Percentiles rank a stretch among this genome's conserved stretches.
Conservation (phyloP, 2,329 filamentous ascomycete species). For the Colletotrichum euphorbiae region DNA sequence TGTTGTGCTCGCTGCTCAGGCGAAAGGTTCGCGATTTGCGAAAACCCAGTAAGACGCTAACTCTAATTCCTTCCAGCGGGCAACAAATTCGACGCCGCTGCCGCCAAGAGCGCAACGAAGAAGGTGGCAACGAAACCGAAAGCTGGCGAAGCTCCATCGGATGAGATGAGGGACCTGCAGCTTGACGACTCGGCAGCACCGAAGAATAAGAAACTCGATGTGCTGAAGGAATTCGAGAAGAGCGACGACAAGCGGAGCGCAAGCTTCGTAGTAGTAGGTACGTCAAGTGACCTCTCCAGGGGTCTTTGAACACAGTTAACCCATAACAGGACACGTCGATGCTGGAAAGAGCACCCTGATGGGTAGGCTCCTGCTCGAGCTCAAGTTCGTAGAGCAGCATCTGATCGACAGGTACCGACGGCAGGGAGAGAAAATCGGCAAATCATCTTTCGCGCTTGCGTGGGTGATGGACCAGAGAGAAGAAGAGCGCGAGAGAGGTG, state of each 20-base stretch:
- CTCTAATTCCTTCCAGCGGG: conserved; percentile 68
- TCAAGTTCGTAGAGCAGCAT: conserved; percentile 87
- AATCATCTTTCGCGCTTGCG: conserved; percentile 93
- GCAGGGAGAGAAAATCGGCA: conserved; percentile 91
- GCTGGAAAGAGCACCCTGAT: conserved; percentile 98
- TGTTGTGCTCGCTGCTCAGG: conserved; percentile 86
- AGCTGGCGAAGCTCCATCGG: conserved; percentile 42
- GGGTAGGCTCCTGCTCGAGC: conserved; percentile 90
- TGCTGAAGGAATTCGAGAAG: conserved; percentile 83
- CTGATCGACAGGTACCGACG: conserved; percentile 89
- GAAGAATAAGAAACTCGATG: conserved; percentile 84
- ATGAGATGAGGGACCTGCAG: conserved; percentile 54
- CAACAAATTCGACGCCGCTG: conserved; percentile 55
- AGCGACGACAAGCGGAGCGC: conserved; percentile 81
- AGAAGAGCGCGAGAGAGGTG: conserved; percentile 89
- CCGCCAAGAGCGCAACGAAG: conserved; percentile 54
- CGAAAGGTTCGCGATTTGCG: conserved; percentile 80
- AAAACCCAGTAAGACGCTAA: conserved; percentile 61
- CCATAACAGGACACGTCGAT: conserved; percentile 83
- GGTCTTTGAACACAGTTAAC: conserved; percentile 31
- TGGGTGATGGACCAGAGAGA: conserved; percentile 96
- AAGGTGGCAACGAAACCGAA: conserved; percentile 46
- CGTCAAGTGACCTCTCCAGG: conserved; percentile 45
- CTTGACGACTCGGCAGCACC: conserved; percentile 67
- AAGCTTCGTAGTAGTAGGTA: conserved; percentile 94